Evolutionary conservation across 352 stramenopile genomes (phyloP), one percentile per base, ranked within the genome.

Genomic region (Phytophthora ramorum): DNA sequence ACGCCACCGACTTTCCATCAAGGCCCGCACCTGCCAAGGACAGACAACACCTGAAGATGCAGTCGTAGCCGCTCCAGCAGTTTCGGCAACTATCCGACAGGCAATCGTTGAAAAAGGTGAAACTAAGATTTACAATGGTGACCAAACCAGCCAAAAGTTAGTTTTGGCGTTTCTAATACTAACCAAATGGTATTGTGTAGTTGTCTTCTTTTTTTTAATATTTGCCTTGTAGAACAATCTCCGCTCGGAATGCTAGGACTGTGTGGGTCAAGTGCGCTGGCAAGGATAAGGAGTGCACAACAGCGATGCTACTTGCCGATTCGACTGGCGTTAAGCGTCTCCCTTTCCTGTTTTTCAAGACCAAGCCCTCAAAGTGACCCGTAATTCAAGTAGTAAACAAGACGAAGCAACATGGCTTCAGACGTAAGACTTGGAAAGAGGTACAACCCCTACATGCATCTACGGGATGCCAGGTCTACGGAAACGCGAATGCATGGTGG

Each of bases 51-150:
- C 37, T 2, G 2, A 28, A 13, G 51, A 58, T 22, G 51, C 37
- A 0, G 13, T 30, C 12, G 51, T n/a, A 22, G 41, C 28, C 17
- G 53, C 28, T 16, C 13, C 35, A 44, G 40, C 10, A 12, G 52
- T 60, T 34, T 2, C 12, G 22, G 14, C 22, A 10, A 32, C 38
- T 14, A 19, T 59, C 2, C 9, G 4, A 35, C 24, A n/a, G 10
- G 26, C 51, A 38, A 58, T 58, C 20, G 51, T 49, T n/a, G 51
- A 58, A 12, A 58, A 58, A 49, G 34, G 9, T 34, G 51, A 50
- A 16, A 49, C 24, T 16, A 49, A 49, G 24, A 49, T 8, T 38
- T 40, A 30, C 40, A 58, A 58, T 40, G 51, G 24, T 14, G 51
- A 58, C 14, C 51, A 49, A 32, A 58, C 38, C 17, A 12, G 8